These are phyloP conservation scores for Backusella circina DNA, from an alignment of 192 early-diverging fungal genomes.

Conservation along the genomic window DNA sequence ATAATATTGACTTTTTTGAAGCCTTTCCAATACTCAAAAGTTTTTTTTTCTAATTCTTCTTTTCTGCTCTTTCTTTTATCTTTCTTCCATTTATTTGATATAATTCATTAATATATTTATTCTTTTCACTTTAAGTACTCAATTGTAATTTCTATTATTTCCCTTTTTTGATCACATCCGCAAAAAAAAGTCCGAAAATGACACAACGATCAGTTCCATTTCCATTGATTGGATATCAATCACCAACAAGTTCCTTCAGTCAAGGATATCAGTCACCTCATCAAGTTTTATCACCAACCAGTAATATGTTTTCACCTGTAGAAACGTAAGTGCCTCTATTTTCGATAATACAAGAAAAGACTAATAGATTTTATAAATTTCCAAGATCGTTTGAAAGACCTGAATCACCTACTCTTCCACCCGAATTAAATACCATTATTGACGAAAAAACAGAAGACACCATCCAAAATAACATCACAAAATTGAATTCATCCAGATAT, in stretches of 20 bases:
- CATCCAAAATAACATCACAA: background rate
- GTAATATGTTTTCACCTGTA: background rate
- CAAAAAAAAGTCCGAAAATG: background rate
- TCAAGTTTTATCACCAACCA: background rate
- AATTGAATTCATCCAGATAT: background rate
- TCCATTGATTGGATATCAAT: background rate
- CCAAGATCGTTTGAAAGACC: constrained; percentile 12
- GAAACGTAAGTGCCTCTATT: background rate
- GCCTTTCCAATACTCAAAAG: background rate
- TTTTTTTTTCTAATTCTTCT: background rate
- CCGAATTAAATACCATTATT: background rate
- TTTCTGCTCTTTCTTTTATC: background rate
- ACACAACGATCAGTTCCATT: background rate
- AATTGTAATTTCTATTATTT: background rate
- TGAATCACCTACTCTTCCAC: constrained; percentile 24
- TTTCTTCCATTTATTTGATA: background rate
- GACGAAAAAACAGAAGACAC: background rate
- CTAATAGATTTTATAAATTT: background rate
- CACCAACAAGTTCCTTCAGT: background rate
- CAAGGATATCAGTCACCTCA: background rate
- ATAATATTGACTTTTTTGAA: background rate
- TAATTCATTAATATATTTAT: background rate
- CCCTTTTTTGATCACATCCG: background rate
- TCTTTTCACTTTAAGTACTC: background rate
- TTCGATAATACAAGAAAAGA: background rate